These are phyloP conservation scores for Ambrosia hybrid DNA, from an alignment of 140 eudicot genomes.

Conservation along the genomic window DNA sequence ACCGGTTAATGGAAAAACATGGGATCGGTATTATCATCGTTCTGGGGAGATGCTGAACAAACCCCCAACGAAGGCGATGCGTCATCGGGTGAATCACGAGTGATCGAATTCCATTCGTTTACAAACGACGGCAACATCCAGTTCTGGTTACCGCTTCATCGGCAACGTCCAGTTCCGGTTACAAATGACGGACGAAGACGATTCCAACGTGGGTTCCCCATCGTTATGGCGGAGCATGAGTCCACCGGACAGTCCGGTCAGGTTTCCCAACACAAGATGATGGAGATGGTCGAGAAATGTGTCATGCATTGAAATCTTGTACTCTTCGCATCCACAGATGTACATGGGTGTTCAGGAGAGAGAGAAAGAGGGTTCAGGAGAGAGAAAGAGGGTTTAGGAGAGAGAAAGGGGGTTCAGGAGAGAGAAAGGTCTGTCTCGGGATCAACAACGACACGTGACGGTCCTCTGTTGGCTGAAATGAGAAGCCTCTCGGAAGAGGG, in stretches of 20 bases:
- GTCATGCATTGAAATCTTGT: too few species aligned
- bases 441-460: too few species aligned
- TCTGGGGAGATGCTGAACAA: conserved; percentile 39
- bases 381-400: too few species aligned
- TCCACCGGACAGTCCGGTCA: conserved; percentile 47
- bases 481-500: too few species aligned
- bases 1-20: background rate
- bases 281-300: too few species aligned
- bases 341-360: too few species aligned
- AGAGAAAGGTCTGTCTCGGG: too few species aligned
- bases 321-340: too few species aligned
- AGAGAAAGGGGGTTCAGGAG: too few species aligned
- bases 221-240: conserved; percentile 60
- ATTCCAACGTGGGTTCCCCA: conserved; percentile 61
- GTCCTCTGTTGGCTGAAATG: too few species aligned
- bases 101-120: conserved; percentile 69
- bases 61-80: conserved; percentile 34
- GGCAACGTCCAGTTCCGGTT: conserved; percentile 44
- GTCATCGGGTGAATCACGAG: conserved; percentile 60
- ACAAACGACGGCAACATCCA: too few species aligned
- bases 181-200: conserved; percentile 39
- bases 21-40: conserved; percentile 55
- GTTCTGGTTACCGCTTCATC: conserved; percentile 15
- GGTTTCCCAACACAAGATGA: conserved; percentile 23
- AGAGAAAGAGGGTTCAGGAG: too few species aligned